Conservation (phyloP, 768 basidiomycete genomes). For the Lactarius sp. region DNA sequence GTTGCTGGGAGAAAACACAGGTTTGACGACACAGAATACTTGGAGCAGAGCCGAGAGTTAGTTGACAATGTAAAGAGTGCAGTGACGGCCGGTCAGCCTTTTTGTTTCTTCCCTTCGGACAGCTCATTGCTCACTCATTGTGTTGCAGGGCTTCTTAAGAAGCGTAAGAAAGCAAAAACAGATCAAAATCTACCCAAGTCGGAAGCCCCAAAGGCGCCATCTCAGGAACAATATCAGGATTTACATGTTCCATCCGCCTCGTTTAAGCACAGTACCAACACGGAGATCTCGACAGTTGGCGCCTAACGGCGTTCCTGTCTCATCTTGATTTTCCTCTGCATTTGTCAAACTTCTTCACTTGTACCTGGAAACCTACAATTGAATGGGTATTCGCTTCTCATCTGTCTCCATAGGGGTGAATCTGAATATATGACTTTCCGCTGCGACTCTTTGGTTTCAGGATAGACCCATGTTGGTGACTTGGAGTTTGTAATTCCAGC, state of each 20-base stretch:
- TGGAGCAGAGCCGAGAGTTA: slow-evolving; percentile 88
- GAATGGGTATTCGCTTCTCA: background rate
- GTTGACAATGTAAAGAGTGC: slow-evolving; percentile 90
- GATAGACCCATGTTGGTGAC: background rate
- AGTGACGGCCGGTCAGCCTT: slow-evolving; percentile 67
- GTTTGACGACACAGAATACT: slow-evolving; percentile 86
- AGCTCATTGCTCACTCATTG: slow-evolving; percentile 20
- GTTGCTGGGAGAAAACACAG: slow-evolving; percentile 76
- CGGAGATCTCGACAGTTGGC: background rate
- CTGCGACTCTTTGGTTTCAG: background rate
- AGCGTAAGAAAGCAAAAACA: slow-evolving; percentile 65
- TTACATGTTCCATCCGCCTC: background rate
- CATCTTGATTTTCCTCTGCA: background rate
- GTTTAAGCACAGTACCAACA: background rate
- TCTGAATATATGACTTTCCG: background rate
- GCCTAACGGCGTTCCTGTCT: background rate
- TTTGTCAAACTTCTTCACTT: background rate
- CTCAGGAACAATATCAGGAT: background rate
- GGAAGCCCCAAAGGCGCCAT: background rate
- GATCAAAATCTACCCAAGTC: background rate
- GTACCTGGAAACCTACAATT: background rate
- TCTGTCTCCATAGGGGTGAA: background rate
- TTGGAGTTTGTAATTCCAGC: background rate
- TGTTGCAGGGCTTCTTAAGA: slow-evolving; percentile 58
- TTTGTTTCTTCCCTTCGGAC: slow-evolving; percentile 25